phyloP scores from a whole-genome alignment of 805 yeast species.

The Candida methanosorbosa region DNA sequence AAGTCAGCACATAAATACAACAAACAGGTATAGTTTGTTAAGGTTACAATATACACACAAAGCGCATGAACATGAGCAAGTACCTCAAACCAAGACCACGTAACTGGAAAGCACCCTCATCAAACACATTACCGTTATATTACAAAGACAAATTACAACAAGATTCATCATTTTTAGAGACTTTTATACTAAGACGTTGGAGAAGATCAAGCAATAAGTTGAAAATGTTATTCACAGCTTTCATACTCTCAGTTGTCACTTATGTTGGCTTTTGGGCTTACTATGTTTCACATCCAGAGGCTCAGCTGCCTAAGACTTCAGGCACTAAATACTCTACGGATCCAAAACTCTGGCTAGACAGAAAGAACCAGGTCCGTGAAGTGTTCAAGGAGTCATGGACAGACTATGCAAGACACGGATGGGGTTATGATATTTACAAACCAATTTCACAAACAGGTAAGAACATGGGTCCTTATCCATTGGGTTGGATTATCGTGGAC shows the following conservation, averaged over 20 bases:
- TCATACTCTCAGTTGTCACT: slow-evolving; percentile 30
- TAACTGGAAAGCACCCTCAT: neutral
- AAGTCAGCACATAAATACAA: no score
- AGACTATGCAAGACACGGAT: slow-evolving; percentile 64
- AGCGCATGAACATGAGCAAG: no score
- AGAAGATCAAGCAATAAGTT: slow-evolving; percentile 11
- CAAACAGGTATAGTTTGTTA: no score
- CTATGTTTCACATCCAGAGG: slow-evolving; percentile 7
- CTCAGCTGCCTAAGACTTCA: slow-evolving; percentile 3
- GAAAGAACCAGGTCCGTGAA: slow-evolving; percentile 50
- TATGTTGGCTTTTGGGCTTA: slow-evolving; percentile 30
- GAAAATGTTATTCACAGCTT: slow-evolving; percentile 34
- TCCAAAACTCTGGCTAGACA: slow-evolving; percentile 32
- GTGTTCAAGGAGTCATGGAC: slow-evolving; percentile 73
- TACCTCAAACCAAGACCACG: no score
- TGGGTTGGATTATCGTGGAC: slow-evolving; percentile 93
- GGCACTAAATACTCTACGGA: no score
- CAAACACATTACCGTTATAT: slow-evolving; percentile 35
- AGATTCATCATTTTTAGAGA: slow-evolving; percentile 9
- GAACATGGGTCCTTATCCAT: slow-evolving; percentile 72
- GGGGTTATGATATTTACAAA: slow-evolving; percentile 76
- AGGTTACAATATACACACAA: no score
- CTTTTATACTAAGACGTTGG: slow-evolving; percentile 7
- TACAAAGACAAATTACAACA: slow-evolving; percentile 39
- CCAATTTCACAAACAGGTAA: slow-evolving; percentile 57